Conservation (phyloP, 2,329 filamentous ascomycete species). For the Rhynchosporium graminicola region DNA sequence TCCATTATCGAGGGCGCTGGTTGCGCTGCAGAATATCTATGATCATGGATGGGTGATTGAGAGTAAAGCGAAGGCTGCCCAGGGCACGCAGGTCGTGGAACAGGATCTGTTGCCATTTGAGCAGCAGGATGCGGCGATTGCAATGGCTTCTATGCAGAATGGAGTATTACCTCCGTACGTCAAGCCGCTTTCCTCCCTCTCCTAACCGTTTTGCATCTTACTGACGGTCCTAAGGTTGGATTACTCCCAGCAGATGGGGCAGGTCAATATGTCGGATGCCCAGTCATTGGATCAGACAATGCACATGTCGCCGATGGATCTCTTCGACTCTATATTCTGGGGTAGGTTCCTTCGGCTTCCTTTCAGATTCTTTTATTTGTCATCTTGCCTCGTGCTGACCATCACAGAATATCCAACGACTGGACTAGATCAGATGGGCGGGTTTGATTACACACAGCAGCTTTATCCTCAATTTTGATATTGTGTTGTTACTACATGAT, state of each 20-base stretch:
- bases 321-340: conserved; percentile 70
- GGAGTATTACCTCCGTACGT: conserved; percentile 44
- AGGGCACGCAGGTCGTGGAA: conserved; percentile 19
- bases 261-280: conserved; percentile 44
- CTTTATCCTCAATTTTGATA: conserved; percentile 30
- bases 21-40: conserved; percentile 65
- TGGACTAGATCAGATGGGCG: conserved; percentile 25
- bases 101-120: conserved; percentile 35
- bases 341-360: conserved; percentile 47
- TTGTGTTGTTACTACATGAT: neutral
- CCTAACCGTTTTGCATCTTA: too few relatives aligned
- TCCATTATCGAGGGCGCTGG: conserved; percentile 60
- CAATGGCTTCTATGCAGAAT: conserved; percentile 67
- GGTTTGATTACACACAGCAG: conserved; percentile 32
- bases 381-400: conserved; percentile 9
- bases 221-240: conserved; percentile 37
- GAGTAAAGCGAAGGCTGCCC: conserved; percentile 30
- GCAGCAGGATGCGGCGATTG: conserved; percentile 59
- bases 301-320: conserved; percentile 66
- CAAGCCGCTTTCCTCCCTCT: neutral
- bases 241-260: conserved; percentile 44
- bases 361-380: neutral
- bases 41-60: conserved; percentile 62
- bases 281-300: conserved; percentile 54
- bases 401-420: conserved; percentile 29